Conservation (phyloP, 1,284 basidiomycete genomes). For the Xerocomus minutiporus region DNA sequence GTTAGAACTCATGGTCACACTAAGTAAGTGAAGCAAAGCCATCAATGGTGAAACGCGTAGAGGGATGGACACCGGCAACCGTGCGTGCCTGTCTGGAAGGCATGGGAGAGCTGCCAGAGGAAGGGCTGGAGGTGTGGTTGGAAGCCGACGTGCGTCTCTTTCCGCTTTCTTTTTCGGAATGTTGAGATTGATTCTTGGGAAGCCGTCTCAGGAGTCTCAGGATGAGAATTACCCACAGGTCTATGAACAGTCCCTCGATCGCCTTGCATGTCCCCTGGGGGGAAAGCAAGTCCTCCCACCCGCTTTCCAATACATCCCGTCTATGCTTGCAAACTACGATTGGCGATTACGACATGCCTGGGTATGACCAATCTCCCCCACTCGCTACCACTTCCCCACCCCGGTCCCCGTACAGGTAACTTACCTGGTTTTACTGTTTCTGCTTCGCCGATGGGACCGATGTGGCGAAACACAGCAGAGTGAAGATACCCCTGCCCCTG, state of each 20-base stretch:
- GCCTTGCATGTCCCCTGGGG: conserved; percentile 70
- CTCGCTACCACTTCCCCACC: no score
- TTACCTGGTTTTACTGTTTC: no score
- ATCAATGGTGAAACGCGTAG: conserved; percentile 58
- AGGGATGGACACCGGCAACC: conserved; percentile 64
- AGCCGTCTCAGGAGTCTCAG: conserved; percentile 57
- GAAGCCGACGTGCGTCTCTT: conserved; percentile 60
- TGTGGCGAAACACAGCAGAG: no score
- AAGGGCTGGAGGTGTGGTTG: conserved; percentile 60
- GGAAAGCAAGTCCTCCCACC: conserved; percentile 67
- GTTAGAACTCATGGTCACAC: conserved; percentile 70
- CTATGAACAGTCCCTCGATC: conserved; percentile 75
- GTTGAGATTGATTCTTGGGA: conserved; percentile 9
- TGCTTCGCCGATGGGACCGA: no score
- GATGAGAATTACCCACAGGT: conserved; percentile 71
- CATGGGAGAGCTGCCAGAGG: conserved; percentile 72
- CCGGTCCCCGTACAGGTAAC: no score
- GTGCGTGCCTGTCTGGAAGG: conserved; percentile 73
- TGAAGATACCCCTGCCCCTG: no score
- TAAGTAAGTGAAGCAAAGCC: conserved; percentile 59
- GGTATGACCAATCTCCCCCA: no score
- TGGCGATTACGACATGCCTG: conserved; percentile 74
- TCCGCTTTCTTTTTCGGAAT: not conserved
- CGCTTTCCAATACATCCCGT: conserved; percentile 74
- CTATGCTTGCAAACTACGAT: conserved; percentile 72